Base-by-base conservation (phyloP, 345 rosid genomes). In the Garcia nutans region DNA sequence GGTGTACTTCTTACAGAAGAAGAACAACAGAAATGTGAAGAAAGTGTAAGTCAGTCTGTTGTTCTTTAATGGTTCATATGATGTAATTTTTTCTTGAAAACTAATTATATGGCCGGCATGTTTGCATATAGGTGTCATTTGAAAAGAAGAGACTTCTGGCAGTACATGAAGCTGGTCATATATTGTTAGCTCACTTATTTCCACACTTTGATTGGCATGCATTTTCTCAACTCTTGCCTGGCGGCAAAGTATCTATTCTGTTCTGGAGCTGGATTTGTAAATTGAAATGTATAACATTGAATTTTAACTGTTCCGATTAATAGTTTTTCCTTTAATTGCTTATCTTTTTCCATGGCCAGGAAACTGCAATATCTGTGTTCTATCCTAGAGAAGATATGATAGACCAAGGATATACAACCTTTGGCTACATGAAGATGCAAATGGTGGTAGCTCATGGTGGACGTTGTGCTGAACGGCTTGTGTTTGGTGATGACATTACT, bases 381-480 rank as follows among this genome's bases (percentile, higher is more conserved):
- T 95, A 87, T 79, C 97, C 97, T 58, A 88, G 99, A 10, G 99
- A 95, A 85, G 97, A 95, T 79, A 95, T 88, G 89, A 86, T 95
- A 68, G 94, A 95, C 86, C 97, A 91, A 88, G 97, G 97, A 73
- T 91, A 95, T 78, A 91, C 97, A 52, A 93, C 99, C 68, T 91
- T 95, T 87, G 99, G 99, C 68, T 95, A 95, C 85, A 85, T 95
- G 99, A 90, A 89, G 84, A 95, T 95, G 99, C 99, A 95, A 87
- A 95, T 93, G 97, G 96, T 93, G 79, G 97, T 95, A 69, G 92
- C 99, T 84, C 97, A 95, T 77, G 99, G 97, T 70, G 99, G 99
- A 33, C 90, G 90, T 9, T 95, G 99, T 86, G 97, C 99, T 65
- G 99, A 95, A 76, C 86, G 80, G 65, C 80, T 95, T 76, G 90